These are phyloP conservation scores for Teunomyces lycoperdinae DNA, from an alignment of 805 yeast species.

Conservation along the genomic window DNA sequence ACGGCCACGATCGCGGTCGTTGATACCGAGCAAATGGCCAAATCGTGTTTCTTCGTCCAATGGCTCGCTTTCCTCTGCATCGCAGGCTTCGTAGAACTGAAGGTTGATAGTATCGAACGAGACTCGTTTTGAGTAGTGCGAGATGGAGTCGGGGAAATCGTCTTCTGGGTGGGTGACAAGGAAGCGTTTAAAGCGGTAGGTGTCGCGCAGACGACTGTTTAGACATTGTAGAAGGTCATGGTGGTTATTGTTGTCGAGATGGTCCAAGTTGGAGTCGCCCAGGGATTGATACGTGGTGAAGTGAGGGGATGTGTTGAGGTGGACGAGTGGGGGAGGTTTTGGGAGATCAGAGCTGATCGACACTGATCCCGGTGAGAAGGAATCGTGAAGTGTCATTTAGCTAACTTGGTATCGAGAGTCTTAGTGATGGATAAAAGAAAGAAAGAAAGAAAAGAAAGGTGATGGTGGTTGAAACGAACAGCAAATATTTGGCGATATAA, in stretches of 20 bases:
- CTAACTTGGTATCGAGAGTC: too few relatives aligned
- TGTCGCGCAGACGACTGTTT: slow-evolving; percentile 14
- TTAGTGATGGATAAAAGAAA: background rate
- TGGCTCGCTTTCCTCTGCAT: slow-evolving; percentile 11
- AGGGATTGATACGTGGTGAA: slow-evolving; percentile 1
- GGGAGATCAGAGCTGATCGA: background rate
- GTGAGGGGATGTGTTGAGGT: background rate
- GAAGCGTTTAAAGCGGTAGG: slow-evolving; percentile 21
- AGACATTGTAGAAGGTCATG: slow-evolving; percentile 11
- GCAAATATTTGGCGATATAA: background rate
- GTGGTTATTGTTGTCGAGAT: background rate
- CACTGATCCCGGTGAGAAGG: background rate
- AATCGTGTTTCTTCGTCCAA: background rate
- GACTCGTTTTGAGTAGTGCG: slow-evolving; percentile 34
- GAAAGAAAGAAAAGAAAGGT: background rate
- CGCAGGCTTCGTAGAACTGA: slow-evolving; percentile 21
- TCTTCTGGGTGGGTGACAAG: slow-evolving; percentile 12
- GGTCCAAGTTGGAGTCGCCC: background rate
- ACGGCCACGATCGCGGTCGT: slow-evolving; percentile 5
- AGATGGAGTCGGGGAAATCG: slow-evolving; percentile 7
- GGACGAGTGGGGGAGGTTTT: slow-evolving; percentile 1
- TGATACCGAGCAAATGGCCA: background rate
- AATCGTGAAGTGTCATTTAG: background rate
- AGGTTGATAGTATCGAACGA: slow-evolving; percentile 54
- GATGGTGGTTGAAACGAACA: background rate